phyloP scores from a whole-genome alignment of 768 basidiomycete genomes.

The Kockovaella imperatae region DNA sequence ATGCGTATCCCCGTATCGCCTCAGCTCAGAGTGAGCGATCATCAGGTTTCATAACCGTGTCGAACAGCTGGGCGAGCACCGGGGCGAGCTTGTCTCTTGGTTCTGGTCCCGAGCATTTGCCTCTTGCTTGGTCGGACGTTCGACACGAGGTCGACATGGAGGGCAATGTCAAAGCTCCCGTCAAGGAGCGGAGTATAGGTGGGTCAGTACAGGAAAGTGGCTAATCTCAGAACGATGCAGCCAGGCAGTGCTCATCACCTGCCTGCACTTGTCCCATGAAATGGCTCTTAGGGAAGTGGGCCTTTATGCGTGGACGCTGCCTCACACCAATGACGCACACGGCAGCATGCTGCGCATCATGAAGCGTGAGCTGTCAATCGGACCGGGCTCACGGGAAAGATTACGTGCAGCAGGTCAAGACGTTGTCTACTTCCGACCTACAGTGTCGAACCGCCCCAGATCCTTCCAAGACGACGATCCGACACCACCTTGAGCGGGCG shows the following conservation, averaged over 20 bases:
- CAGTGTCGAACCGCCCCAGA: slow-evolving; percentile 21
- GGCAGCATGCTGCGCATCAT: slow-evolving; percentile 35
- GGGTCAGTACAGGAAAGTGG: neutral
- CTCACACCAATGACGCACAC: slow-evolving; percentile 23
- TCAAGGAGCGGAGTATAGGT: neutral
- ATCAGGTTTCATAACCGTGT: slow-evolving; percentile 2
- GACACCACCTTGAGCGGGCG: slow-evolving; percentile 29
- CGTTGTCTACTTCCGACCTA: neutral
- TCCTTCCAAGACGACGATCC: slow-evolving; percentile 29
- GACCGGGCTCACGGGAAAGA: neutral
- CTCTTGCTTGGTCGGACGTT: slow-evolving; percentile 17
- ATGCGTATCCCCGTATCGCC: neutral
- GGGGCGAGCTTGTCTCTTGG: neutral
- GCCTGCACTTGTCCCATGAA: slow-evolving; percentile 35
- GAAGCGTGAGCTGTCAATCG: slow-evolving; percentile 24
- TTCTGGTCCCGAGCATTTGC: neutral
- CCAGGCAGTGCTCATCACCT: slow-evolving; percentile 34
- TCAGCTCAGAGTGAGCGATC: neutral
- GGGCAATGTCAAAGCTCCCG: too few relatives aligned
- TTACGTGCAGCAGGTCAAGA: neutral
- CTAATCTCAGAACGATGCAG: slow-evolving; percentile 12
- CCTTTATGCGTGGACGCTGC: slow-evolving; percentile 29
- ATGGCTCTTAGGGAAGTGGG: slow-evolving; percentile 30
- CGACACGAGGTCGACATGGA: slow-evolving; percentile 12
- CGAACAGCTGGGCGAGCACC: slow-evolving; percentile 4